Evolutionary conservation across 164 flowering plant species (phyloP).

Genomic region (Annona squamosa): DNA sequence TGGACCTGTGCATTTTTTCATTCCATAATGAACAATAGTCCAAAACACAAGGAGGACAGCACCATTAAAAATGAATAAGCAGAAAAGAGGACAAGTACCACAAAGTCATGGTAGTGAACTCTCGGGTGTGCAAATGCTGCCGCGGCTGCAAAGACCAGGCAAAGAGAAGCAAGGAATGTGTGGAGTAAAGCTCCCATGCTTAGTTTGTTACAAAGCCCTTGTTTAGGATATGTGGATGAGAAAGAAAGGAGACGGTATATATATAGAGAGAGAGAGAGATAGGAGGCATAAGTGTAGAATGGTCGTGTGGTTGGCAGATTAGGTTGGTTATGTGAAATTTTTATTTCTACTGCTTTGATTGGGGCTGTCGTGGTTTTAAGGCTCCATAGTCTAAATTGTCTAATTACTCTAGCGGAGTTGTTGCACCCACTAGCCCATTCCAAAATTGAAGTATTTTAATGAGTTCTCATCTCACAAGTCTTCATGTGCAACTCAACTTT

Average conservation of each 20-base stretch:
- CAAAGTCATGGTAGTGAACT: slow-evolving; percentile 54
- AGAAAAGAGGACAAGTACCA: slow-evolving; percentile 25
- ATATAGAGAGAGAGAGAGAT: slow-evolving; percentile 8
- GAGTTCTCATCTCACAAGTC: slow-evolving; percentile 32
- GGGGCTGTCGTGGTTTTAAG: background rate
- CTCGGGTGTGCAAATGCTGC: slow-evolving; percentile 11
- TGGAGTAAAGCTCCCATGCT: slow-evolving; percentile 9
- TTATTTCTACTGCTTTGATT: background rate
- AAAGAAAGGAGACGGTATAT: background rate
- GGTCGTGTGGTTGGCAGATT: slow-evolving; percentile 39
- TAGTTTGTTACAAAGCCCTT: slow-evolving; percentile 1
- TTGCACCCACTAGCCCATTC: slow-evolving; percentile 52
- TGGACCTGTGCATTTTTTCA: slow-evolving; percentile 43
- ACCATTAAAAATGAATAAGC: background rate
- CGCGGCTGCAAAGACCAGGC: slow-evolving; percentile 11
- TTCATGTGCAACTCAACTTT: slow-evolving; percentile 16
- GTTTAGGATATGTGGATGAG: background rate
- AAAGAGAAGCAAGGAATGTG: slow-evolving; percentile 9
- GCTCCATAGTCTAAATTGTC: background rate
- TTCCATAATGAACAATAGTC: background rate
- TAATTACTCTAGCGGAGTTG: slow-evolving; percentile 38
- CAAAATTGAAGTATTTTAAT: slow-evolving; percentile 8
- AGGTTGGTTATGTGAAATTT: slow-evolving; percentile 30
- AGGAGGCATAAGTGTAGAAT: slow-evolving; percentile 1
- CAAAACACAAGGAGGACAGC: background rate